Percentiles rank a stretch among this genome's conserved stretches.
Evolutionary conservation across 805 yeast species (phyloP).

Genomic region (Dipodascus geniculatus): DNA sequence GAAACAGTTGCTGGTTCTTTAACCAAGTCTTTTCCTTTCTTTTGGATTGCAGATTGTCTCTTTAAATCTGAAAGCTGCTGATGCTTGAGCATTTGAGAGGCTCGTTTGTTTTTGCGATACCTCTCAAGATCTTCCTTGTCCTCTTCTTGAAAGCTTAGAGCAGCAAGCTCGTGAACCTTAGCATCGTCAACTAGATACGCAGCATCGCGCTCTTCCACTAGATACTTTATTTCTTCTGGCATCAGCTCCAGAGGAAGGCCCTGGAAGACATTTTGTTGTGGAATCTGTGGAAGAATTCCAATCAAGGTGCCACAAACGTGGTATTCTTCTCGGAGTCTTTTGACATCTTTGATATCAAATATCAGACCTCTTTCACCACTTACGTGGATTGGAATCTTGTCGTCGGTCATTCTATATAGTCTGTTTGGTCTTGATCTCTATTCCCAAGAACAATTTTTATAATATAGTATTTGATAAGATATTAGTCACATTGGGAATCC

Average conservation of each 20-base stretch:
- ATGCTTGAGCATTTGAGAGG: slow-evolving; percentile 13
- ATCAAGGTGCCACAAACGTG: slow-evolving; percentile 67
- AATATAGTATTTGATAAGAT: not conserved
- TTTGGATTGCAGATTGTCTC: slow-evolving; percentile 12
- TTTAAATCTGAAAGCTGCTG: slow-evolving; percentile 11
- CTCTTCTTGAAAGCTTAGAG: slow-evolving; percentile 8
- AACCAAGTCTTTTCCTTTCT: slow-evolving; percentile 7
- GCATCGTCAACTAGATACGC: slow-evolving; percentile 33
- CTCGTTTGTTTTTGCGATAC: slow-evolving; percentile 11
- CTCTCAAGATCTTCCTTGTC: slow-evolving; percentile 11
- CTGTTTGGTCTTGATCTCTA: not conserved
- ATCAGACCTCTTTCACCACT: slow-evolving; percentile 39
- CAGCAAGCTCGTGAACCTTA: slow-evolving; percentile 19
- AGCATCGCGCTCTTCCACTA: slow-evolving; percentile 35
- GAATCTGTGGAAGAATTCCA: slow-evolving; percentile 82
- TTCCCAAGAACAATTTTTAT: not conserved
- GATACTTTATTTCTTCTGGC: slow-evolving; percentile 63
- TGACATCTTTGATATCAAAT: slow-evolving; percentile 45
- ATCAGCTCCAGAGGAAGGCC: slow-evolving; percentile 71
- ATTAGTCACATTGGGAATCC: not conserved
- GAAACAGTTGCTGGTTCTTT: slow-evolving; percentile 5
- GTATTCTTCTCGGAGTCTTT: slow-evolving; percentile 38
- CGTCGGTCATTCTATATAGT: not conserved
- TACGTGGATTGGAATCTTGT: slow-evolving; percentile 25
- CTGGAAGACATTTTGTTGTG: slow-evolving; percentile 83